Evolutionary conservation across 768 basidiomycete species (phyloP).

Genomic region (Boletus insuetus): DNA sequence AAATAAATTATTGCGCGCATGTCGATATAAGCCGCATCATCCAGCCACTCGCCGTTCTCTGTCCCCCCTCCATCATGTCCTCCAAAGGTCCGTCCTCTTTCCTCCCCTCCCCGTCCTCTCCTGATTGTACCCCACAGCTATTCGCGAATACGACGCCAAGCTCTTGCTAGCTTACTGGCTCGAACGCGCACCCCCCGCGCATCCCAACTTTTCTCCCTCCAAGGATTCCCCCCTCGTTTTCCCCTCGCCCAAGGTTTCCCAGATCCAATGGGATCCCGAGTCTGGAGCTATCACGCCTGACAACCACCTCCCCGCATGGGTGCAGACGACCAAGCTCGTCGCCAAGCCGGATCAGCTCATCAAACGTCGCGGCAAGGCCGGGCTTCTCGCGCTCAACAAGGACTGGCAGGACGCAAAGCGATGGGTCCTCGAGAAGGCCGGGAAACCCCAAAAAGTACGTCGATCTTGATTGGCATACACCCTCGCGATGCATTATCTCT

Average conservation of each 20-base stretch:
- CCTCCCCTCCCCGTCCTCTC: background rate
- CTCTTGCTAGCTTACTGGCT: slow-evolving; percentile 98
- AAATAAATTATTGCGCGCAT: slow-evolving; percentile 17
- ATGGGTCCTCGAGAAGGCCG: slow-evolving; percentile 87
- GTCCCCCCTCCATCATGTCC: slow-evolving; percentile 27
- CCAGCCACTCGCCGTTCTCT: background rate
- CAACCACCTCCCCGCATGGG: slow-evolving; percentile 70
- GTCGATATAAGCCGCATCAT: slow-evolving; percentile 18
- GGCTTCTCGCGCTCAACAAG: slow-evolving; percentile 93
- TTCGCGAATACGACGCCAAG: slow-evolving; percentile 99
- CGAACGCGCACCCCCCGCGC: slow-evolving; percentile 79
- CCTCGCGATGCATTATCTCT: slow-evolving; percentile 13
- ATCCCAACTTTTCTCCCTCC: slow-evolving; percentile 51
- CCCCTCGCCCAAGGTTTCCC: slow-evolving; percentile 76
- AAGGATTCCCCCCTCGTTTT: slow-evolving; percentile 47
- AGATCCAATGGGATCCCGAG: slow-evolving; percentile 78
- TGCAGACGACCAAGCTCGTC: slow-evolving; percentile 83
- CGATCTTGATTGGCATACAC: slow-evolving; percentile 2
- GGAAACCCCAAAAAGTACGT: slow-evolving; percentile 80
- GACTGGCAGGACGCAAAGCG: slow-evolving; percentile 80
- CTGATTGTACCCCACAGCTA: slow-evolving; percentile 45
- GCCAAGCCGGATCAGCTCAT: slow-evolving; percentile 98
- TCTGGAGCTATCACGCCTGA: slow-evolving; percentile 62
- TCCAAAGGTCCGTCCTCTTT: slow-evolving; percentile 28
- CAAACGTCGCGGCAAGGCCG: slow-evolving; percentile 98